Percentiles rank a stretch among this genome's conserved stretches.
Conservation (phyloP, 192 early-diverging fungal species). For the Coemansia sp. region DNA sequence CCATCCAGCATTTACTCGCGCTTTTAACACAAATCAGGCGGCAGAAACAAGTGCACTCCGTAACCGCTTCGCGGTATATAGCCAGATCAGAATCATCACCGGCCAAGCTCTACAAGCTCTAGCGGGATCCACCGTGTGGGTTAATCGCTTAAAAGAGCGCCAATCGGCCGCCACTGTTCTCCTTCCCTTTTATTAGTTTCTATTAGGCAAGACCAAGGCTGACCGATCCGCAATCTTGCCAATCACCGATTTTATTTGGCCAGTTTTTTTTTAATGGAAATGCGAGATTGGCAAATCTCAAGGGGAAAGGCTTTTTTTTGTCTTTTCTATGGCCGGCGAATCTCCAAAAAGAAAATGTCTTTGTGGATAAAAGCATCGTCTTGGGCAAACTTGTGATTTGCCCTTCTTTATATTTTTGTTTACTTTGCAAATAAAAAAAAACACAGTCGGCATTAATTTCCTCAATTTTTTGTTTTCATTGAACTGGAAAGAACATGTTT, state of each 20-base stretch:
- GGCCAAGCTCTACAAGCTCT: too few species aligned
- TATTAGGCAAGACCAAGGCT: too few species aligned
- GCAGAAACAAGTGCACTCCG: too few species aligned
- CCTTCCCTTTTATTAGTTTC: too few species aligned
- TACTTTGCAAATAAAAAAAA: not conserved
- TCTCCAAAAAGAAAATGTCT: not conserved
- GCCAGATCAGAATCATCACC: too few species aligned
- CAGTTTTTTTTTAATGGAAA: not conserved
- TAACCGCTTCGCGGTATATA: too few species aligned
- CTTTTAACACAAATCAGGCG: too few species aligned
- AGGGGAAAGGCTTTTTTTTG: not conserved
- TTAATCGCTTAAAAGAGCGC: too few species aligned
- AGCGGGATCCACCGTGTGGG: too few species aligned
- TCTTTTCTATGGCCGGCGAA: not conserved
- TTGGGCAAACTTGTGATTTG: not conserved
- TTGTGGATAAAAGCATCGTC: not conserved
- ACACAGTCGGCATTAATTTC: not conserved
- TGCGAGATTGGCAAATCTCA: not conserved
- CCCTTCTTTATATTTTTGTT: too few species aligned
- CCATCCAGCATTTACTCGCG: too few species aligned
- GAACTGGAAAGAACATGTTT: not conserved
- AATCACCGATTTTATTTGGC: not conserved
- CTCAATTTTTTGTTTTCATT: not conserved
- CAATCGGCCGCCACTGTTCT: too few species aligned
- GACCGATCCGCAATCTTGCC: slow-evolving; percentile 7